Evolutionary conservation across 169 alveolate species (phyloP).

Genomic region (Cryptosporidium meleagridis): DNA sequence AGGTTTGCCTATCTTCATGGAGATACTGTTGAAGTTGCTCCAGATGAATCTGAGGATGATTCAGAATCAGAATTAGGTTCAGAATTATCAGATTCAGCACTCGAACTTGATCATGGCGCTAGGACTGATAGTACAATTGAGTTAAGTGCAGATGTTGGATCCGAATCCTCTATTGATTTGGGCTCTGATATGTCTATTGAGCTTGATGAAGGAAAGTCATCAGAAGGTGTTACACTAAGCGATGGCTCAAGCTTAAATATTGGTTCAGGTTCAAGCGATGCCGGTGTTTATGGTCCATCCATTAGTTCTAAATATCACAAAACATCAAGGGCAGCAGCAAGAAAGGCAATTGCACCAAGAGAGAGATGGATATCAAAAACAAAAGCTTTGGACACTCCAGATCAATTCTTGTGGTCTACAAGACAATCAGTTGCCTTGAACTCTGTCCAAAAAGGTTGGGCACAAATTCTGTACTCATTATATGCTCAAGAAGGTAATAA

Average conservation of each 20-base stretch:
- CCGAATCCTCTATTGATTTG: conserved; percentile 23
- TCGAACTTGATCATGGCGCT: background rate
- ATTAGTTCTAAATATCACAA: background rate
- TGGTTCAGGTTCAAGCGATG: background rate
- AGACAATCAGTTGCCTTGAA: conserved; percentile 52
- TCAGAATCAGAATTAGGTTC: background rate
- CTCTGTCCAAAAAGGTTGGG: conserved; percentile 64
- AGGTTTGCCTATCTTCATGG: conserved; percentile 56
- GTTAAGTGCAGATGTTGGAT: conserved; percentile 16
- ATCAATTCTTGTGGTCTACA: conserved; percentile 53
- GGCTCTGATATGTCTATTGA: conserved; percentile 15
- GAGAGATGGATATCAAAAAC: conserved; percentile 43
- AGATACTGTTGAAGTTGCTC: conserved; percentile 47
- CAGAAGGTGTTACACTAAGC: background rate
- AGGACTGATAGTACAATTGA: conserved; percentile 33
- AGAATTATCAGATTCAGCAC: background rate
- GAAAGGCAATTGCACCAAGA: conserved; percentile 32
- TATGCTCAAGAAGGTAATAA: conserved; percentile 57
- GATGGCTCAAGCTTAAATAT: background rate
- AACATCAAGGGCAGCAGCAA: background rate
- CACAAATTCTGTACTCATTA: conserved; percentile 35
- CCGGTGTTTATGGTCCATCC: background rate
- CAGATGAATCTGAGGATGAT: conserved; percentile 13
- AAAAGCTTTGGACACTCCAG: conserved; percentile 44
- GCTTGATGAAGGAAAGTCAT: conserved; percentile 13